Base-by-base conservation (phyloP, 192 early-diverging fungal species). In the Chytriomyces sp. region DNA sequence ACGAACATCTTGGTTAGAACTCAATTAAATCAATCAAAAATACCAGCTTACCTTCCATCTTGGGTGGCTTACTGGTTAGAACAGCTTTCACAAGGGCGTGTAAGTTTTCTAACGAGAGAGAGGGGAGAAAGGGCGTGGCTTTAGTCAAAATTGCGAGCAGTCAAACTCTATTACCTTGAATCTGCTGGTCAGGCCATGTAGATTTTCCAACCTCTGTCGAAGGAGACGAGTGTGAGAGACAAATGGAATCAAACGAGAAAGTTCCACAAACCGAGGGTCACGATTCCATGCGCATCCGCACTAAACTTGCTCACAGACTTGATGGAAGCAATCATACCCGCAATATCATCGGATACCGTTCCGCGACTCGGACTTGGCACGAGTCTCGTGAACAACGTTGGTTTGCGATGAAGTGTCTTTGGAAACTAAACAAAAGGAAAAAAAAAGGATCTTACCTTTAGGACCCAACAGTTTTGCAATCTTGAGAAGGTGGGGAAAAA, bases 391-490 rank as follows among this genome's bases (percentile, higher is more conserved):
- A 3, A 65, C 14, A 10, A 65, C 8, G 19, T 0, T 26, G 52
- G 6, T 62, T 0, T 10, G 30, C 39, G 26, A 49, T n/a, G 14
- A 3, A 49, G 3, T 3, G 3, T n/a, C 22, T 17, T 0, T 5
- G 59, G 8, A n/a, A n/a, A n/a, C n/a, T n/a, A n/a, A n/a, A n/a
- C n/a, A n/a, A n/a, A n/a, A n/a, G 41, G 41, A n/a, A n/a, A 44
- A 58, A 25, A n/a, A 62, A 37, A 31, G 8, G 25, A 26, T 2
- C 3, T 28, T 49, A 65, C 63, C 93, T 76, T 93, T 93, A 31
- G 96, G 96, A 67, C 96, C 96, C 71, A 98, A 77, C 31, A 95
- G 76, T 54, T 90, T 87, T 5, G 94, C 96, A 76, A 98, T 90
- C 75, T 90, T 92, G 38, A 93, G 85, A 37, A 96, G 93, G 39